These are phyloP conservation scores for Lippia alba DNA, from an alignment of 305 asterid genomes.

Conservation along the genomic window DNA sequence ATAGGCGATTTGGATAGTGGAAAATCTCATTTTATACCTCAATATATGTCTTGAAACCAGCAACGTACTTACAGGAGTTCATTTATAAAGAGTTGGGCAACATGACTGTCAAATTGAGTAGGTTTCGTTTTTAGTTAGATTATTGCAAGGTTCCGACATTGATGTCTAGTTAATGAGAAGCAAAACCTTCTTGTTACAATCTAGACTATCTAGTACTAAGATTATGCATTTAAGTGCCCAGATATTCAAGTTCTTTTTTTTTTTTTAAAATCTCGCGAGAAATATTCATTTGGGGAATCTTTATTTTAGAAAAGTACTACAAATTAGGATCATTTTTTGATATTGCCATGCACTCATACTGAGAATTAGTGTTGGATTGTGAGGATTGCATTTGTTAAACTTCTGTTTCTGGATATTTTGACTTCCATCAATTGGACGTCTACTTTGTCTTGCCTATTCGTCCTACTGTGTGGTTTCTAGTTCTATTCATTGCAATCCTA, in stretches of 20 bases:
- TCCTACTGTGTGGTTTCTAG: no score
- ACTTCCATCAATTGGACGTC: not conserved
- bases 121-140: conserved; percentile 21
- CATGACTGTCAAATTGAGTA: conserved; percentile 3
- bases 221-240: conserved; percentile 11
- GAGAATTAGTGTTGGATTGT: conserved; percentile 5
- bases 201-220: conserved; percentile 14
- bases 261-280: conserved; percentile 6
- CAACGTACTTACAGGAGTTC: conserved; percentile 17
- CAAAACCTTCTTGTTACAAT: conserved; percentile 24
- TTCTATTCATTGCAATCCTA: no score
- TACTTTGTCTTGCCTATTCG: no score
- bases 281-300: not conserved
- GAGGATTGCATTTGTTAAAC: conserved; percentile 19
- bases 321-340: not conserved
- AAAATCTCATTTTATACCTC: conserved; percentile 9
- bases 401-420: conserved; percentile 1
- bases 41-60: conserved; percentile 11
- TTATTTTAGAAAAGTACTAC: not conserved
- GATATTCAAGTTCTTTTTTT: not conserved
- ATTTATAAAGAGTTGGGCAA: conserved; percentile 1
- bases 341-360: conserved; percentile 18
- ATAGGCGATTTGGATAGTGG: not conserved
- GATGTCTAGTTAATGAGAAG: conserved; percentile 2
- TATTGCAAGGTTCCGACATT: conserved; percentile 3